phyloP scores from a whole-genome alignment of 108 stramenopile genomes.

The Nannochloropsis granulata region DNA sequence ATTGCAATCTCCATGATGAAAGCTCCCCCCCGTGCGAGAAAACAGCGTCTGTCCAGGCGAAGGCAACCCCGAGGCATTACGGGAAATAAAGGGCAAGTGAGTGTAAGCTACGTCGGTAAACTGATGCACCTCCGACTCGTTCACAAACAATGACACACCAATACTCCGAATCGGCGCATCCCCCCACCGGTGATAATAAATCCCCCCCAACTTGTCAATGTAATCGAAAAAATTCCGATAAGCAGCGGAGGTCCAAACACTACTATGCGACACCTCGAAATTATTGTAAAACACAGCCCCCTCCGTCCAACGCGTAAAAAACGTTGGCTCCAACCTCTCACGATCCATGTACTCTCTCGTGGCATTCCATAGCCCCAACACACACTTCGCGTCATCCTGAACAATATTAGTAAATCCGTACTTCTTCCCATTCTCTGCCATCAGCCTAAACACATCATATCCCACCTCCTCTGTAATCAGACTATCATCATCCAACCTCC shows the following conservation, averaged over 20 bases:
- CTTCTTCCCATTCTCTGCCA: background rate
- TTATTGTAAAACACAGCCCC: background rate
- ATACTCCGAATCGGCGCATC: background rate
- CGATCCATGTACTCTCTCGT: background rate
- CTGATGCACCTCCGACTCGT: background rate
- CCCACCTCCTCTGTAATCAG: background rate
- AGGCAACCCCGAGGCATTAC: background rate
- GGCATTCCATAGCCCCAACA: background rate
- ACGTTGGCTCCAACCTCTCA: background rate
- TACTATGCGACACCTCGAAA: background rate
- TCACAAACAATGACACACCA: background rate
- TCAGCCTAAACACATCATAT: background rate
- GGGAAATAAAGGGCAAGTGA: background rate
- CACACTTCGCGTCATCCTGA: background rate
- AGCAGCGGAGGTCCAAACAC: background rate
- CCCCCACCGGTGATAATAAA: background rate
- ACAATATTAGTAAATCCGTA: slow-evolving; percentile 1
- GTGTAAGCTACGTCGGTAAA: background rate
- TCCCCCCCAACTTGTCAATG: background rate
- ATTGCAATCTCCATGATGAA: background rate
- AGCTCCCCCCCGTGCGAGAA: background rate
- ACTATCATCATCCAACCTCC: background rate
- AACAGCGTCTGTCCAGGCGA: background rate
- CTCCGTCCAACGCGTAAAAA: background rate
- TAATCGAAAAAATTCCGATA: background rate